These are phyloP conservation scores for Cladosporium velox DNA, from an alignment of 2,329 filamentous ascomycete genomes.

Conservation along the genomic window DNA sequence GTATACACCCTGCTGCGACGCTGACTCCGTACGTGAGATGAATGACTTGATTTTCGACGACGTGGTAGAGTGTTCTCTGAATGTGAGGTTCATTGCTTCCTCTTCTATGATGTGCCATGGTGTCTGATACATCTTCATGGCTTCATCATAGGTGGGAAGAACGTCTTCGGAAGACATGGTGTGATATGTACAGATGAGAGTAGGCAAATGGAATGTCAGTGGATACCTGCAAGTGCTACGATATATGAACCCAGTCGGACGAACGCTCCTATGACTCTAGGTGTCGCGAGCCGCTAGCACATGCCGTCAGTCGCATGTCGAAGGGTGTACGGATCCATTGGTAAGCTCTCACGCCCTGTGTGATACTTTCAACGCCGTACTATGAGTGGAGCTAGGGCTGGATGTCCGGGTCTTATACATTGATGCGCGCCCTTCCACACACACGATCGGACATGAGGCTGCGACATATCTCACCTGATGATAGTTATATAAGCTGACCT, in stretches of 20 bases:
- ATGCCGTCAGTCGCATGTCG: neutral
- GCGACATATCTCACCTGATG: neutral
- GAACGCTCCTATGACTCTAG: neutral
- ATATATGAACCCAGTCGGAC: neutral
- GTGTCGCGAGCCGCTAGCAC: neutral
- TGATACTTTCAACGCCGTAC: neutral
- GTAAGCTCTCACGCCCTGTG: slow-evolving; percentile 1
- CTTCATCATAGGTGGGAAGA: slow-evolving; percentile 15
- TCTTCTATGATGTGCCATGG: neutral
- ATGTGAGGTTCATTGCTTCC: slow-evolving; percentile 4
- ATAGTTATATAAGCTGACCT: neutral
- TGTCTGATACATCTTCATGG: neutral
- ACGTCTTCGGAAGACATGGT: slow-evolving; percentile 10
- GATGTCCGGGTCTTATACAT: neutral
- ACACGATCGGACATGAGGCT: neutral
- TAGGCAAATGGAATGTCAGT: neutral
- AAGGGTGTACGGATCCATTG: slow-evolving; percentile 2
- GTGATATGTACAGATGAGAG: neutral
- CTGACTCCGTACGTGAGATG: neutral
- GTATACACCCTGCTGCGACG: neutral
- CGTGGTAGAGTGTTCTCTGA: neutral
- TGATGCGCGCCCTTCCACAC: neutral
- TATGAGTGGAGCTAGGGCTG: neutral
- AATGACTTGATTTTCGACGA: slow-evolving; percentile 8
- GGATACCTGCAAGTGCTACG: neutral